Evolutionary conservation across 768 basidiomycete genomes (phyloP).

Genomic region (Rubroboletus satanas): DNA sequence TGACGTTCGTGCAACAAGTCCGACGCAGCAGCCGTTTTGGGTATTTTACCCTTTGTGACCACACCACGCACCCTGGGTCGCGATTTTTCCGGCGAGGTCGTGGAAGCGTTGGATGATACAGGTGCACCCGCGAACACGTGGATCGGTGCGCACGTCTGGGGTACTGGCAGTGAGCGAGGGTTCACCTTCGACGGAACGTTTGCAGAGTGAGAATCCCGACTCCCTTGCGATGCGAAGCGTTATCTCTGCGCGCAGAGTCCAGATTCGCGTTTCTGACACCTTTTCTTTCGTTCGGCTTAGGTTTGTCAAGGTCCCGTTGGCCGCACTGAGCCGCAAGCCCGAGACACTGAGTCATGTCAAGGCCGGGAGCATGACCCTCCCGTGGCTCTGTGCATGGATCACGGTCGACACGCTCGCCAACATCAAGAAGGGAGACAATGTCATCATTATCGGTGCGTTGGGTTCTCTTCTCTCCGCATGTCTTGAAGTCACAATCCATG

Average conservation of each 20-base stretch:
- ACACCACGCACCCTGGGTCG: constrained; percentile 30
- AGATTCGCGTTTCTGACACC: not conserved
- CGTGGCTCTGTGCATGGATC: constrained; percentile 37
- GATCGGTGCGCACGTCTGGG: constrained; percentile 33
- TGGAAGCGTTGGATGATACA: constrained; percentile 27
- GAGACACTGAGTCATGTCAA: constrained; percentile 19
- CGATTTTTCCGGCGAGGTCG: constrained; percentile 35
- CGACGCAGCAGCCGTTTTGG: constrained; percentile 28
- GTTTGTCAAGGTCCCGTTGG: constrained; percentile 28
- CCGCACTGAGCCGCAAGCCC: constrained; percentile 31
- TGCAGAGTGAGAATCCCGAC: constrained; percentile 27
- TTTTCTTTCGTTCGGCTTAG: constrained; percentile 6
- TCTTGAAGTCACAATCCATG: not conserved
- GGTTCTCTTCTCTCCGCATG: not conserved
- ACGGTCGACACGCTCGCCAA: constrained; percentile 33
- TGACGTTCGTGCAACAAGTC: constrained; percentile 15
- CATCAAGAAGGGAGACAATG: constrained; percentile 32
- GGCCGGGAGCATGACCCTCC: constrained; percentile 34
- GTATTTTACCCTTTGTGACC: constrained; percentile 31
- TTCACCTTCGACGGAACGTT: constrained; percentile 33
- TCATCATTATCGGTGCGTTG: constrained; percentile 30
- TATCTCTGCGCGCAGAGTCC: not conserved
- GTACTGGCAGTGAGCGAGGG: constrained; percentile 32
- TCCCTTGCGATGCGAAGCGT: not conserved
- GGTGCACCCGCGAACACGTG: constrained; percentile 19